These are phyloP conservation scores for Rhizoclosmatium sp. DNA, from an alignment of 192 early-diverging fungal species.

Conservation along the genomic window DNA sequence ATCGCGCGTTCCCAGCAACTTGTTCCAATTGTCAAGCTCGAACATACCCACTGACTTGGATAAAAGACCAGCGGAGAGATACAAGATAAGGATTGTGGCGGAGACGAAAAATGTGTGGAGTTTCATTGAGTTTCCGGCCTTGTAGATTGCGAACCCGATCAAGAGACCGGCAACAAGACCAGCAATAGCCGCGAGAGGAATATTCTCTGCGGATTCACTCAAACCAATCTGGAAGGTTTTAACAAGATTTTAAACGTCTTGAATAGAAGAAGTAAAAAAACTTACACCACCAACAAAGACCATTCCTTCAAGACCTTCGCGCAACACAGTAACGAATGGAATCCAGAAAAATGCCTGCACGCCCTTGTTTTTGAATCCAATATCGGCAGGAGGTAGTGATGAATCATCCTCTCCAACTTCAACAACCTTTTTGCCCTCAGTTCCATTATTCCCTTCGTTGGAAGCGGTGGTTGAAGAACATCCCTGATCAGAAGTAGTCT, in stretches of 20 bases:
- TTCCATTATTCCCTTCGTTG: neutral
- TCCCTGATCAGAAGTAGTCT: no score
- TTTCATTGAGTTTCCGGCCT: constrained; percentile 37
- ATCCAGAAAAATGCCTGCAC: constrained; percentile 75
- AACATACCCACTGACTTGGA: constrained; percentile 71
- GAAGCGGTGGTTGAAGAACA: neutral
- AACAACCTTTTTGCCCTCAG: neutral
- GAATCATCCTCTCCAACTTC: neutral
- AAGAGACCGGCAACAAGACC: constrained; percentile 73
- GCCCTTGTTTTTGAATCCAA: neutral
- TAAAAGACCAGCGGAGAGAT: constrained; percentile 85
- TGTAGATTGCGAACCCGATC: constrained; percentile 80
- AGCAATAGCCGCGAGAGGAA: constrained; percentile 81
- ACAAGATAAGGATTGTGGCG: constrained; percentile 75
- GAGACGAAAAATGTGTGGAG: constrained; percentile 82
- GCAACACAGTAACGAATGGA: constrained; percentile 83
- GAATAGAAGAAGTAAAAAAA: neutral
- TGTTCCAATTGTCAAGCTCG: constrained; percentile 70
- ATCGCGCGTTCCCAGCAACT: constrained; percentile 17
- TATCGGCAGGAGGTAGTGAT: neutral
- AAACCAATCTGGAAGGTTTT: constrained; percentile 51
- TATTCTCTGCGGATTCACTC: constrained; percentile 65
- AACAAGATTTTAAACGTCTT: neutral
- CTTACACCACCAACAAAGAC: constrained; percentile 87
- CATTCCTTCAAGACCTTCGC: constrained; percentile 91